Evolutionary conservation across 345 rosid species (phyloP).

Genomic region (Geranium brycei): DNA sequence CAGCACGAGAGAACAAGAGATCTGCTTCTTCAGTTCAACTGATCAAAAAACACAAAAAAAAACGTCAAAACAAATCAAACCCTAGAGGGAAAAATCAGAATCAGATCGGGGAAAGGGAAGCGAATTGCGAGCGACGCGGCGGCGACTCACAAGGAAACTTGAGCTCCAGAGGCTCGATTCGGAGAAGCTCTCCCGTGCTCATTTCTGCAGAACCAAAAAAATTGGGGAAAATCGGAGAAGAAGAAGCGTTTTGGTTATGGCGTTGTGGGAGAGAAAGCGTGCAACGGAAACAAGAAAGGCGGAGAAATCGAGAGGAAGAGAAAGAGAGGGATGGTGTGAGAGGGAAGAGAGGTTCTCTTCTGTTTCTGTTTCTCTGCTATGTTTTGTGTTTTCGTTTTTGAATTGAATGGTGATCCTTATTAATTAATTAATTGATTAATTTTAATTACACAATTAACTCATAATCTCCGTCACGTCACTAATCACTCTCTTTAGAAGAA

Average conservation of each 20-base stretch:
- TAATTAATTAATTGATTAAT: too few relatives aligned
- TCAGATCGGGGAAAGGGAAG: slow-evolving; percentile 6
- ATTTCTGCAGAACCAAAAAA: slow-evolving; percentile 16
- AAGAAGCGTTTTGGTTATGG: too few relatives aligned
- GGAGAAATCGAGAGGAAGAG: slow-evolving; percentile 8
- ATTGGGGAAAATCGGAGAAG: not conserved
- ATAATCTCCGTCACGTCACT: too few relatives aligned
- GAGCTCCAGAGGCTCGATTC: slow-evolving; percentile 70
- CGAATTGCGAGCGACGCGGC: not conserved
- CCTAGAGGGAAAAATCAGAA: slow-evolving; percentile 8
- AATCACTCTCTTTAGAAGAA: too few relatives aligned
- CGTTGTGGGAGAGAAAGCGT: not conserved
- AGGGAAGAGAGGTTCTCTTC: too few relatives aligned
- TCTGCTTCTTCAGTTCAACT: slow-evolving; percentile 88
- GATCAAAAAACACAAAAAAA: slow-evolving; percentile 10
- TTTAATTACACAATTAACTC: too few relatives aligned
- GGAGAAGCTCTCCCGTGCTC: slow-evolving; percentile 62
- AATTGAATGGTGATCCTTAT: too few relatives aligned
- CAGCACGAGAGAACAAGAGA: slow-evolving; percentile 64
- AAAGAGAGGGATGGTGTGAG: too few relatives aligned
- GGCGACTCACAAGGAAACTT: slow-evolving; percentile 47
- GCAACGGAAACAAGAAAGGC: not conserved
- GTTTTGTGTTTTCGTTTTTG: too few relatives aligned
- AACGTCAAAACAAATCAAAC: slow-evolving; percentile 4
- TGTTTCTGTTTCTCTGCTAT: too few relatives aligned